Base-by-base conservation (phyloP, 169 alveolate species). In the Eimeria sp. region DNA sequence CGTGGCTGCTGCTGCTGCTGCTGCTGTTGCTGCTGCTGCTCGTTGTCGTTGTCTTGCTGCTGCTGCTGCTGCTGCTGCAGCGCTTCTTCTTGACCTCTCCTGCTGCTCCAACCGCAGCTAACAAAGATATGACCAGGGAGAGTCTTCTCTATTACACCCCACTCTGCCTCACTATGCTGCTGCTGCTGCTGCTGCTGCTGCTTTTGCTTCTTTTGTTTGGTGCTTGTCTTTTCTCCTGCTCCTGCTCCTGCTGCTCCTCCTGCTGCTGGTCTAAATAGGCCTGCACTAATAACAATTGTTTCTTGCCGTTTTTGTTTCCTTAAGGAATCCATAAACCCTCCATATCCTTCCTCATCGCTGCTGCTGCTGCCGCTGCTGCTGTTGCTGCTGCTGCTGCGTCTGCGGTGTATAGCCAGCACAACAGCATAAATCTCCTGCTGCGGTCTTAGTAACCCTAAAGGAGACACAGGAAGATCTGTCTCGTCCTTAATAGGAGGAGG, bases 121-220 rank as follows among this genome's bases (percentile, higher is more conserved):
- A 76, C 87, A 20, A 76, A 76, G 11, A 76, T 76, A 16, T 76
- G 87, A n/a, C 87, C 87, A 16, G 87, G 16, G n/a, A 76, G 30
- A 7, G 87, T 40, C 87, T 40, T 76, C 61, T 76, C 87, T 6
- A 76, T 40, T 7, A 76, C 61, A 4, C 87, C 87, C 87, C 87
- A 76, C 30, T 76, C 87, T 4, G 87, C 87, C 4, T 76, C 87
- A 10, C 87, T 43, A 6, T 13, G 87, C 87, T 76, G 87, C 63
- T 34, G 63, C 87, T 76, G 63, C 63, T 76, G 87, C 61, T 45
- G 87, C 87, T 76, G 54, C 87, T 76, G 87, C 87, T 76, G 63
- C 61, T 76, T 34, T 13, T 18, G 13, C 4, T 27, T 27, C 45
- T 72, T 72, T 72, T 27, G 83, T 40, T 34, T 72, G 16, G 80